Evolutionary conservation across 2,329 filamentous ascomycete species (phyloP), one percentile per base, ranked within the genome.

Genomic region (Claviceps sp.): DNA sequence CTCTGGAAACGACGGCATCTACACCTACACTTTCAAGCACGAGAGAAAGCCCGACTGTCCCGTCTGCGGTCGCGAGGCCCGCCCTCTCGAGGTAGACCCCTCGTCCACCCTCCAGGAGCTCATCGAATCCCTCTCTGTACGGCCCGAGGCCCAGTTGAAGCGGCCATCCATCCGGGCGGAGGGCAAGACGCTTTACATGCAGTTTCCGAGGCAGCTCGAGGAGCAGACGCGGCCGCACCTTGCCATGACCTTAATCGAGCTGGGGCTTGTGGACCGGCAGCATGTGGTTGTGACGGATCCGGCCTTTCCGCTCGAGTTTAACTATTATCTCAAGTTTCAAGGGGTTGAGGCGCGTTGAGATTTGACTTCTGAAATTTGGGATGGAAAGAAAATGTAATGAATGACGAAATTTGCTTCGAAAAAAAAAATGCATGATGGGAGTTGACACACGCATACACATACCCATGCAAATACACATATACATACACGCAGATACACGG

Each of bases 11-110:
- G 91, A 95, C 62, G 80, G 86, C 58, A 85, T 98, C 58, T 98
- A 98, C 72, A 98, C 93, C 0, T 96, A 95, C 68, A 98, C 93
- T 0, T 98, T 97, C 66, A 84, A 89, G 62, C 89, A 95, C 62
- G 85, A 96, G 70, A 88, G 86, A 72, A 97, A 96, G 67, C 78
- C 85, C 16, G 93, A 97, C 67, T 98, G 93, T 58, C 89, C 93
- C 2, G 93, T 97, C 6, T 98, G 93, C 63, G 90, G 91, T 18
- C 86, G 88, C 50, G 70, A 88, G 53, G 82, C 93, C 4, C 85
- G 88, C 50, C 84, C 85, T 26, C 74, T 97, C 14, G 70, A 78
- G 2, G 79, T 94, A 24, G 78, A 89, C 61, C 78, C 84, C 0
- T 76, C 80, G 43, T 75, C 74, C 62, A 95, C 88, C 0, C 73